phyloP scores from a whole-genome alignment of 257 asterid genomes.

The Nyctanthes arbortristis region DNA sequence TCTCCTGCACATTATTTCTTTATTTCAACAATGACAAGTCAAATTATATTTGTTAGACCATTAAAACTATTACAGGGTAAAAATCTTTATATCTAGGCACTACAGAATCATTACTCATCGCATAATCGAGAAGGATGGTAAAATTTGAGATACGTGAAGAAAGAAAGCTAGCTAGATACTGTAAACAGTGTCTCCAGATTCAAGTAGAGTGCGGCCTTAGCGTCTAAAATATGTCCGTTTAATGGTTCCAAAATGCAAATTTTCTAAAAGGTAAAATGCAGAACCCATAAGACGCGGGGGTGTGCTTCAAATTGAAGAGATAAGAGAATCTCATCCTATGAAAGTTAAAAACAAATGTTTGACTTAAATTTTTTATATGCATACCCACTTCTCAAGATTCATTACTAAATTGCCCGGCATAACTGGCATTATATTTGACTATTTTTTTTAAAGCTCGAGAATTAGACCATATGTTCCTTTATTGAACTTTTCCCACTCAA shows the following conservation, averaged over 20 bases:
- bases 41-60: no score
- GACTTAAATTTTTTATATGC: constrained; percentile 21
- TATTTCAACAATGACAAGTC: constrained; percentile 10
- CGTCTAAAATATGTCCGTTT: no score
- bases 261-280: constrained; percentile 16
- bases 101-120: no score
- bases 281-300: background rate
- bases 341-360: constrained; percentile 18
- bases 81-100: no score
- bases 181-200: no score
- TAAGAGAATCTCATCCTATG: background rate
- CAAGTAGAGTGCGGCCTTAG: no score
- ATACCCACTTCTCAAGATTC: constrained; percentile 31
- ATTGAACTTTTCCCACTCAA: no score
- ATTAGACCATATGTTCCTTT: background rate
- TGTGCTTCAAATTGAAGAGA: constrained; percentile 21
- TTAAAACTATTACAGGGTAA: no score
- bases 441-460: constrained; percentile 39
- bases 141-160: no score
- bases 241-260: constrained; percentile 30
- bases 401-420: constrained; percentile 4
- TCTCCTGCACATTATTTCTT: constrained; percentile 22
- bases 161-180: no score
- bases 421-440: constrained; percentile 34
- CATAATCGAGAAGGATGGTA: no score